Evolutionary conservation across 257 asterid genomes (phyloP).

Genomic region (Ophiorrhiza pumila): DNA sequence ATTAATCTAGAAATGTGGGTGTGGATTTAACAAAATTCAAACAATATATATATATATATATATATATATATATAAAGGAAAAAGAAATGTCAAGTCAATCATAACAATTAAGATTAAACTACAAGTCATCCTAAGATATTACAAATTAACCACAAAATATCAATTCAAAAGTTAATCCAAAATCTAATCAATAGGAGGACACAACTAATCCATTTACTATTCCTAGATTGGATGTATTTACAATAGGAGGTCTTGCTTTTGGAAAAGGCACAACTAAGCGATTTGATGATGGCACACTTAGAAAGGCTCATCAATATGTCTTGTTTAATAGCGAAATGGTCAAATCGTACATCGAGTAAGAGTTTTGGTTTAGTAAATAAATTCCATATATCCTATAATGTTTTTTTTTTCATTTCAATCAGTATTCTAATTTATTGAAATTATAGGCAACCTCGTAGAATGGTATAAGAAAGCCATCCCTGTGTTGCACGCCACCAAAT

Average conservation of each 20-base stretch:
- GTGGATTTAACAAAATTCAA: too few species aligned
- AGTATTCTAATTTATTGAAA: accelerated
- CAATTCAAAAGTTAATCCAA: too few species aligned
- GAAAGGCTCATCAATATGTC: slow-evolving; percentile 4
- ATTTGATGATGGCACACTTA: neutral
- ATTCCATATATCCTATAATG: neutral
- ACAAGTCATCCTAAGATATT: too few species aligned
- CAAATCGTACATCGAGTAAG: slow-evolving; percentile 6
- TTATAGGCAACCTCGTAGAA: neutral
- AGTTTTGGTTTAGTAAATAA: neutral
- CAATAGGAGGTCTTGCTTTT: neutral
- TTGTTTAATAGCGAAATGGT: slow-evolving; percentile 2
- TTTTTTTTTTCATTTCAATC: neutral
- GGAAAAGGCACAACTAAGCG: neutral
- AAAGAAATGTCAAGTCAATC: too few species aligned
- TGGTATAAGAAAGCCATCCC: neutral
- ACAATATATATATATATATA: too few species aligned
- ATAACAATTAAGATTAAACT: too few species aligned
- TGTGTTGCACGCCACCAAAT: neutral
- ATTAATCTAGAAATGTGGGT: too few species aligned
- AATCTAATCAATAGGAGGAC: too few species aligned
- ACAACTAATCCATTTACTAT: too few species aligned
- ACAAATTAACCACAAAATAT: too few species aligned
- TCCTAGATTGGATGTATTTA: neutral
- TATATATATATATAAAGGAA: too few species aligned